A percentile compares a stretch with the other conserved stretches of the same genome.
phyloP scores from a whole-genome alignment of 495 filamentous ascomycete species.

The Neurospora pannonica region DNA sequence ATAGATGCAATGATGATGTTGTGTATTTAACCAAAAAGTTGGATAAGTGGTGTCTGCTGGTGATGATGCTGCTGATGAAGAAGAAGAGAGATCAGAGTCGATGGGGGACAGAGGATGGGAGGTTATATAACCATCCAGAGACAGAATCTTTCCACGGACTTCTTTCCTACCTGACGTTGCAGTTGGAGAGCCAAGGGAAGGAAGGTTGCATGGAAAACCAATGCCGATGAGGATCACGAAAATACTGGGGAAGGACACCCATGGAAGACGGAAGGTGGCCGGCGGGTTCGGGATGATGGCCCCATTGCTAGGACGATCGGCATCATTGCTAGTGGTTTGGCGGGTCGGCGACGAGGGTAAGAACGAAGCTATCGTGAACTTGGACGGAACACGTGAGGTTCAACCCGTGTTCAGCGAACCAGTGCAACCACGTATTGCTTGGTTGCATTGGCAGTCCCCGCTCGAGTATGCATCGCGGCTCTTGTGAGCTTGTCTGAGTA shows the following conservation, averaged over 20 bases:
- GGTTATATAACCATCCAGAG: not conserved
- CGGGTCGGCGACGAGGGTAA: not conserved
- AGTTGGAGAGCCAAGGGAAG: not conserved
- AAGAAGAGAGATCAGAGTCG: not conserved
- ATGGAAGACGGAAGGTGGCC: not conserved
- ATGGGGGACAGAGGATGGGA: not conserved
- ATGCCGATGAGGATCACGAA: not conserved
- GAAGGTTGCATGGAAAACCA: not conserved
- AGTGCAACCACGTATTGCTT: not conserved
- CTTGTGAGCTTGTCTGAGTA: not conserved
- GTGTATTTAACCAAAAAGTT: not conserved
- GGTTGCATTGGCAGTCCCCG: not conserved
- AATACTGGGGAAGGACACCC: not conserved
- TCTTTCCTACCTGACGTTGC: not conserved
- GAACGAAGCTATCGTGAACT: not conserved
- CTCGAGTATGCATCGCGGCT: not conserved
- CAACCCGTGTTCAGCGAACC: not conserved
- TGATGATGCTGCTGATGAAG: not conserved
- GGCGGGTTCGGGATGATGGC: not conserved
- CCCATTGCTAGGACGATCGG: not conserved
- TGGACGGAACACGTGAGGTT: not conserved
- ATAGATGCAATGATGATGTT: constrained; percentile 1
- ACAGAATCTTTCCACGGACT: not conserved
- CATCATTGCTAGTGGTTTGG: not conserved
- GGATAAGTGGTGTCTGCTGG: constrained; percentile 1